Evolutionary conservation across 1,284 basidiomycete genomes (phyloP).

Genomic region (Sparassis latifolia): DNA sequence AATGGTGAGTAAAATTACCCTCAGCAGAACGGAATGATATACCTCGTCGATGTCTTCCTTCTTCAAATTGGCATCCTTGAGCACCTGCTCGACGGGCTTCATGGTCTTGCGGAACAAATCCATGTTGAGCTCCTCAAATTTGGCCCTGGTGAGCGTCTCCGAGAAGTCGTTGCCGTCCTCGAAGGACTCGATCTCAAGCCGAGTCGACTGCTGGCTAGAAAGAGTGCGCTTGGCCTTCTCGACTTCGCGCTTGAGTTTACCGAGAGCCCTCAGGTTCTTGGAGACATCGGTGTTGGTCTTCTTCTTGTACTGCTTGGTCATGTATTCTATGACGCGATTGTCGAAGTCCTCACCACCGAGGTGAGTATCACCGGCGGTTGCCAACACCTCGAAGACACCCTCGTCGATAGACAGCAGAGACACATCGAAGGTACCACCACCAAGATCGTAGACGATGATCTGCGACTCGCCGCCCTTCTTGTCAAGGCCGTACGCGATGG

Average conservation of each 20-base stretch:
- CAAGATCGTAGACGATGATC: conserved; percentile 94
- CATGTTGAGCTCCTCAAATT: conserved; percentile 98
- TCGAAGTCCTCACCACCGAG: conserved; percentile 99
- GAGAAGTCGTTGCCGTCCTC: conserved; percentile 96
- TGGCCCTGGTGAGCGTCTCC: conserved; percentile 94
- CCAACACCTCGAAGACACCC: conserved; percentile 96
- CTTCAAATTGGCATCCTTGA: conserved; percentile 97
- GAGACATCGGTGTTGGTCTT: conserved; percentile 89
- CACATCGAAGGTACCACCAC: conserved; percentile 82
- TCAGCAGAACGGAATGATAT: conserved; percentile 12
- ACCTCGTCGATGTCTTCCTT: conserved; percentile 96
- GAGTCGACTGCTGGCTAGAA: conserved; percentile 68
- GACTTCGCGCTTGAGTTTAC: conserved; percentile 97
- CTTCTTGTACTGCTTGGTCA: conserved; percentile 92
- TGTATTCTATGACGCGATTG: conserved; percentile 91
- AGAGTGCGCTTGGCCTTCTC: conserved; percentile 99
- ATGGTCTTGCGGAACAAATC: conserved; percentile 99
- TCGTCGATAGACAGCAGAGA: conserved; percentile 97
- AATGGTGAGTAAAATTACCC: background rate
- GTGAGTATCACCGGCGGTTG: conserved; percentile 98
- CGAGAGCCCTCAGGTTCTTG: conserved; percentile 84
- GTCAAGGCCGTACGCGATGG: conserved; percentile 98
- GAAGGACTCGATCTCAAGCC: conserved; percentile 79
- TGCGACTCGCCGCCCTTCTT: conserved; percentile 85
- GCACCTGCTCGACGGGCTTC: conserved; percentile 98